These are phyloP conservation scores for Prunus davidiana DNA, from an alignment of 306 rosid genomes.

Conservation along the genomic window DNA sequence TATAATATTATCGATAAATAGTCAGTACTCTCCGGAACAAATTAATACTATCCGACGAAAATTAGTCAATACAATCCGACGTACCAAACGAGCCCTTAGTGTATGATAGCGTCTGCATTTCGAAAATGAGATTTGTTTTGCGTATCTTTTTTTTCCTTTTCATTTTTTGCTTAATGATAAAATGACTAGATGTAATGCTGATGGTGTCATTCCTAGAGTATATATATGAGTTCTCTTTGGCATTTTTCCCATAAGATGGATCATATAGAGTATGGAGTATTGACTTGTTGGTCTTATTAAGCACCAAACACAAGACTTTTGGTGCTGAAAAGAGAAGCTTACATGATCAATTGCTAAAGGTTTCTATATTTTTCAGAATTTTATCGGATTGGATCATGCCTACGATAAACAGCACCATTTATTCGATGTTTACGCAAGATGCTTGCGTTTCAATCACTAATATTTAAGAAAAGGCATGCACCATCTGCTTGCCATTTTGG, in stretches of 20 bases:
- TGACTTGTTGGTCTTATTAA: too few relatives aligned
- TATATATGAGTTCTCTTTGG: not conserved
- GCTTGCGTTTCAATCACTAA: not conserved
- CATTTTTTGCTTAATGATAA: not conserved
- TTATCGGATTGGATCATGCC: not conserved
- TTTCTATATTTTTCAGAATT: not conserved
- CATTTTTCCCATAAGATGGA: not conserved
- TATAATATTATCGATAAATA: too few relatives aligned
- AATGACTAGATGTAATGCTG: not conserved
- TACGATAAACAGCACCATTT: not conserved
- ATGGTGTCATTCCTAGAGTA: too few relatives aligned
- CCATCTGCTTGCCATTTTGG: not conserved
- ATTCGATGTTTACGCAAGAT: too few relatives aligned
- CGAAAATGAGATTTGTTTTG: conserved; percentile 23
- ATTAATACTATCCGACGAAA: too few relatives aligned
- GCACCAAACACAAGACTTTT: not conserved
- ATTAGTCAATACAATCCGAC: too few relatives aligned
- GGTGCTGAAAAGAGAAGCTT: not conserved
- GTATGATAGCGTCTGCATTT: conserved; percentile 42
- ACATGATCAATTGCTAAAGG: not conserved
- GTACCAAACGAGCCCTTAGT: too few relatives aligned
- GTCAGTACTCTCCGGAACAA: too few relatives aligned
- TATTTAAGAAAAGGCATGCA: not conserved
- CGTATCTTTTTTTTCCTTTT: not conserved
- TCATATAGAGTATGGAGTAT: too few relatives aligned